Base-by-base conservation (phyloP, 257 asterid genomes). In the Solanum chilense region DNA sequence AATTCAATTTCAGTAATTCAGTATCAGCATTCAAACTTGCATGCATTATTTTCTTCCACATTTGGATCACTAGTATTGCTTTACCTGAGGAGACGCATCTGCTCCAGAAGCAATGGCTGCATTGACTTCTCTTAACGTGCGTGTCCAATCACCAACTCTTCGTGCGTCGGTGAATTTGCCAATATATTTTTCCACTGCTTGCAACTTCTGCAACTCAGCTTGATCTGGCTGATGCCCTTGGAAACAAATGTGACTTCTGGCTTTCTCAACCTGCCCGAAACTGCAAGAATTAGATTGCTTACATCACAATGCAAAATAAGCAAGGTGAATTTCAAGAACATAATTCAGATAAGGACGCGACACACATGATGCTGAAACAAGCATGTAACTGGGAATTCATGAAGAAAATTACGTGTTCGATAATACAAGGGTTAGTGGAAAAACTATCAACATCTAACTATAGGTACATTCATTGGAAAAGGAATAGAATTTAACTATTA, bases 11-110 rank as follows among this genome's bases (percentile, higher is more conserved):
- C 86, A 91, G 69, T 89, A 69, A 88, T 83, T 92, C 82, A 88
- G 87, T 41, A 75, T 41, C 82, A 75, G 21, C 82, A 76, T 76
- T 76, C 44, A 76, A 76, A 76, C 58, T 44, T 33, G 23, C 52
- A 47, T 71, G 29, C 47, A 75, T 13, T 16, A 56, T 20, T 74
- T 82, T 52, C 27, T 66, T 64, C 31, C 9, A 21, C 47, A 80
- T 39, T 27, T 80, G 80, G 85, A 8, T 29, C 75, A 37, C 13
- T 87, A 64, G 69, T 75, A 82, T 58, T 33, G 35, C 76, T 83
- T 58, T 76, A 94, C 98, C 98, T 94, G 98, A 85, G 97, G 95
- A 60, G 98, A 93, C 45, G 92, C 70, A 91, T 92, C 95, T 33
- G 95, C 97, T 70, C 99, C 98, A 52, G 94, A 91, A 74, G 91